Conservation (phyloP, 257 asterid genomes). For the Nicotiana undulata region DNA sequence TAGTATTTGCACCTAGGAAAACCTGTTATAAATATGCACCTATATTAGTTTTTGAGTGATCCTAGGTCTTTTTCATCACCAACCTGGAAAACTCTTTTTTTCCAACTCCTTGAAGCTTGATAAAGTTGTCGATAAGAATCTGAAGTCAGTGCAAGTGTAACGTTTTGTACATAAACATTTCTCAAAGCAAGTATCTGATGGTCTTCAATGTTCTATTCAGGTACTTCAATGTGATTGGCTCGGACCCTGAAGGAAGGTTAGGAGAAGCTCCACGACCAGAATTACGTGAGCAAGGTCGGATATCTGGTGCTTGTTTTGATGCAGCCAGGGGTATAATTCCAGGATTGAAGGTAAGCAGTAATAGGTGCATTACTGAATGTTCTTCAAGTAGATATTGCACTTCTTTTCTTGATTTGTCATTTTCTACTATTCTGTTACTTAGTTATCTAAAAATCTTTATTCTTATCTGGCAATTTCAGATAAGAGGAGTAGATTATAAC, state of each 20-base stretch:
- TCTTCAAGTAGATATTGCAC: not conserved
- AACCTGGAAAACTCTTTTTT: too few species aligned
- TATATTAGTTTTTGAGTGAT: not conserved
- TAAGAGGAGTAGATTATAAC: constrained; percentile 69
- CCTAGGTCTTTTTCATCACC: not conserved
- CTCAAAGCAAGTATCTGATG: not conserved
- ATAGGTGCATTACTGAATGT: not conserved
- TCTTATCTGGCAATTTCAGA: constrained; percentile 26
- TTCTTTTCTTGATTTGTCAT: not conserved
- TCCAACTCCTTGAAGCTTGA: too few species aligned
- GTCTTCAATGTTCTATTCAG: constrained; percentile 24
- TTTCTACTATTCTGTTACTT: not conserved
- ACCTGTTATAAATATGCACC: not conserved
- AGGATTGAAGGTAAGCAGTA: constrained; percentile 61
- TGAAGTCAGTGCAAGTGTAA: not conserved
- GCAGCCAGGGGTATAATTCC: constrained; percentile 92
- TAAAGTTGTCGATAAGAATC: too few species aligned
- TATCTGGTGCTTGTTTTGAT: constrained; percentile 95
- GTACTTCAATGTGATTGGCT: constrained; percentile 93
- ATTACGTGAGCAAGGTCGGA: constrained; percentile 85
- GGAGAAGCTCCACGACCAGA: constrained; percentile 97
- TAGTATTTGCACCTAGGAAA: not conserved
- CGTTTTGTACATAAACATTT: not conserved
- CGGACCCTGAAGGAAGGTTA: constrained; percentile 75
- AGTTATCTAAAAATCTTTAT: not conserved